A percentile compares a stretch with the other conserved stretches of the same genome.
phyloP scores from a whole-genome alignment of 163 green algal species.

The Scenedesmus sp. region DNA sequence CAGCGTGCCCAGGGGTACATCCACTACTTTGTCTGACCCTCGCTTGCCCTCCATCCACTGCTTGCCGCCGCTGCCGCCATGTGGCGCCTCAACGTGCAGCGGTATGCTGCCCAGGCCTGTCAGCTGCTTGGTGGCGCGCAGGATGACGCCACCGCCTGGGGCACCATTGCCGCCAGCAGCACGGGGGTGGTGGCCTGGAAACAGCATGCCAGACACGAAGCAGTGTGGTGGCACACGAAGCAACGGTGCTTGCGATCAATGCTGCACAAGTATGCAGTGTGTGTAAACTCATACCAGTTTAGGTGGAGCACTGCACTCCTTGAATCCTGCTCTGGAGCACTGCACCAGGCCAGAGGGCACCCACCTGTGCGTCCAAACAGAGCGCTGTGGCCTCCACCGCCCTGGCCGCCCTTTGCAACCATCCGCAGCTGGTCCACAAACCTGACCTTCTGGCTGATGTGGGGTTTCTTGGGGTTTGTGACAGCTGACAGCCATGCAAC shows the following conservation, averaged over 20 bases:
- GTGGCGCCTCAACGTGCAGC: slow-evolving; percentile 13
- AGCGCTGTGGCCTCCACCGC: slow-evolving; percentile 39
- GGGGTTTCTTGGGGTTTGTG: slow-evolving; percentile 30
- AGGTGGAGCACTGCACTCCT: background rate
- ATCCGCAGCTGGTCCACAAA: slow-evolving; percentile 48
- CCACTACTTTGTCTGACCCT: slow-evolving; percentile 24
- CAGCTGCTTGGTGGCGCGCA: slow-evolving; percentile 26
- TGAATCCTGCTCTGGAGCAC: background rate
- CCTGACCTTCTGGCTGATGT: slow-evolving; percentile 43
- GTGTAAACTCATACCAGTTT: background rate
- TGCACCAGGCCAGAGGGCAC: background rate
- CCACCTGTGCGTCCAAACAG: slow-evolving; percentile 52
- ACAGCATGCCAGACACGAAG: no score
- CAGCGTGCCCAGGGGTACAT: slow-evolving; percentile 43
- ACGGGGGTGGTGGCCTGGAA: slow-evolving; percentile 39
- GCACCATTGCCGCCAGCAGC: slow-evolving; percentile 50
- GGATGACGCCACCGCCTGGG: slow-evolving; percentile 31
- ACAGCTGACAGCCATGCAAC: background rate
- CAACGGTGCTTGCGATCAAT: background rate
- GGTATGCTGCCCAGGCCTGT: slow-evolving; percentile 43
- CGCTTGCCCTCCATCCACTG: slow-evolving; percentile 54
- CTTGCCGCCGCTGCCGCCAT: slow-evolving; percentile 43
- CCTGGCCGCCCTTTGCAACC: slow-evolving; percentile 33
- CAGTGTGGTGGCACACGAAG: background rate
- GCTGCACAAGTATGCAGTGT: background rate